Conservation (phyloP, 2,329 filamentous ascomycete genomes). For the Gliomastix tumulicola region DNA sequence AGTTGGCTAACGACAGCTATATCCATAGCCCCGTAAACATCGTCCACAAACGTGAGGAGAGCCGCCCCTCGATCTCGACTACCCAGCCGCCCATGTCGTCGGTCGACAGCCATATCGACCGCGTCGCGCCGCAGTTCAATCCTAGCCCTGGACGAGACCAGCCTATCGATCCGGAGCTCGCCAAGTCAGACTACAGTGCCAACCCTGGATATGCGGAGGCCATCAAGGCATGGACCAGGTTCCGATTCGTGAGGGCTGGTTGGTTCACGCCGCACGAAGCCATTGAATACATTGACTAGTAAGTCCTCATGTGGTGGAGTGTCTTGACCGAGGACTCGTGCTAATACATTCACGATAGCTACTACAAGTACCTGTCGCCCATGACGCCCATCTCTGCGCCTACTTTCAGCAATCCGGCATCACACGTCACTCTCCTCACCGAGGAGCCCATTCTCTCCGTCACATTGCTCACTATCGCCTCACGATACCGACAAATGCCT, state of each 20-base stretch:
- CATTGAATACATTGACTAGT: slow-evolving; percentile 91
- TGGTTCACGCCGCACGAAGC: slow-evolving; percentile 95
- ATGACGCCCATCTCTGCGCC: slow-evolving; percentile 91
- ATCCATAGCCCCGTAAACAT: background rate
- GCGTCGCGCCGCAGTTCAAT: background rate
- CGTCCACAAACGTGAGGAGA: slow-evolving; percentile 20
- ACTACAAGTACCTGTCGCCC: slow-evolving; percentile 85
- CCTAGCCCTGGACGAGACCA: slow-evolving; percentile 16
- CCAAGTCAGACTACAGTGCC: slow-evolving; percentile 33
- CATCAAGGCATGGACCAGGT: slow-evolving; percentile 79
- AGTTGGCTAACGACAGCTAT: background rate
- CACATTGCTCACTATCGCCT: slow-evolving; percentile 84
- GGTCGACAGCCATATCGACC: slow-evolving; percentile 5
- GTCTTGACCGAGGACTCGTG: background rate
- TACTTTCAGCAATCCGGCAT: slow-evolving; percentile 76
- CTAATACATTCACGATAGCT: slow-evolving; percentile 39
- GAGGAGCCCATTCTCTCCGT: slow-evolving; percentile 92
- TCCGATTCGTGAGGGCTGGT: slow-evolving; percentile 90
- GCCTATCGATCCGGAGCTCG: slow-evolving; percentile 38
- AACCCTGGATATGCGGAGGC: slow-evolving; percentile 60
- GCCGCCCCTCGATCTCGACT: slow-evolving; percentile 14
- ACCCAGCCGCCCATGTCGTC: slow-evolving; percentile 9
- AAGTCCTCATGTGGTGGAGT: slow-evolving; percentile 23
- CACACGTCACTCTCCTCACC: slow-evolving; percentile 71
- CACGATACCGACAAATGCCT: slow-evolving; percentile 73